Evolutionary conservation across 345 rosid genomes (phyloP), one percentile per base, ranked within the genome.

Genomic region (Arabis alpina): DNA sequence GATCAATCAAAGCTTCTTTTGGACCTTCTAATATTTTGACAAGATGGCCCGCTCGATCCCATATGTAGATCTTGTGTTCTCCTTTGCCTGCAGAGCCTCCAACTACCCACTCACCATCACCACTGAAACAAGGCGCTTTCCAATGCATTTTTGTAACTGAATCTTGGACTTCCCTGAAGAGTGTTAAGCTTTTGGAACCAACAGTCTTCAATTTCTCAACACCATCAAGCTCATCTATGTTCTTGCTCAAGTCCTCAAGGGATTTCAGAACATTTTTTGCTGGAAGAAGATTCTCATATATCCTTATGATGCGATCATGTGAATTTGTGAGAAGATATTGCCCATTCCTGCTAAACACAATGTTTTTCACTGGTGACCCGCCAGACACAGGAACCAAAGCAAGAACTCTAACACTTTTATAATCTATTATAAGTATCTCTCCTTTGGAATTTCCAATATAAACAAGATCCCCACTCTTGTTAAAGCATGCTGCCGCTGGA

Each of bases 21-120:
- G 99, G 99, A 73, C 99, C 99, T 84, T 95, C 99, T 61, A 95
- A 93, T 70, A 95, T 92, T 80, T 95, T 95, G 23, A 95, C 96
- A 72, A 95, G 99, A 82, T 87, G 91, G 58, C 98, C 98, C 13
- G 87, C 98, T 72, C 90, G 82, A 68, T 95, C 97, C 99, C 99
- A 95, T 80, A 95, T 92, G 80, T 95, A 95, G 67, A 95, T 88
- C 82, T 90, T 95, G 81, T 95, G 99, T 67, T 95, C 99, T 57
- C 98, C 99, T 85, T 90, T 92, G 82, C 93, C 87, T 10, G 98
- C 99, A 66, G 96, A 92, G 63, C 94, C 98, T n/a, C 92, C 95
- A 25, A 95, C 84, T 2, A 95, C 94, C 99, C 99, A 95, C 77
- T 95, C 98, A 72, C 93, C 96, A 72, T 94, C 98, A 64, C 99